Percentiles rank a stretch among this genome's conserved stretches.
Evolutionary conservation across 73 alveolate species (phyloP).

Genomic region (Stentor roeselii): DNA sequence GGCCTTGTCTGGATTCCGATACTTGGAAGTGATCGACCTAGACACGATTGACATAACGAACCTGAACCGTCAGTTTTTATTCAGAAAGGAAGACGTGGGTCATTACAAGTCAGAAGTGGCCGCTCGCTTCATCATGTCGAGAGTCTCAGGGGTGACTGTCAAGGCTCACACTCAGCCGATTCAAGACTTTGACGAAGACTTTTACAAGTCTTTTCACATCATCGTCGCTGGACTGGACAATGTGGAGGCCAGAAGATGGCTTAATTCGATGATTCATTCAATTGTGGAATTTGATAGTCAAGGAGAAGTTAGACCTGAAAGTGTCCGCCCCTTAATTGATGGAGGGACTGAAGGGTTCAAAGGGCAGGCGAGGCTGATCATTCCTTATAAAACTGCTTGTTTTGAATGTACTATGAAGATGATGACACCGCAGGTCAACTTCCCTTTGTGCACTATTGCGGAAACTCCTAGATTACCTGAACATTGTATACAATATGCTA

Average conservation of each 20-base stretch:
- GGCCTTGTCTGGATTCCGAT: conserved; percentile 69
- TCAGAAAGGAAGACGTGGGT: conserved; percentile 97
- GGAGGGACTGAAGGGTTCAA: conserved; percentile 99
- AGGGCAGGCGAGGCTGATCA: conserved; percentile 97
- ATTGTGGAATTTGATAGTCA: conserved; percentile 92
- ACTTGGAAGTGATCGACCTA: conserved; percentile 96
- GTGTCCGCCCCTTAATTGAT: conserved; percentile 92
- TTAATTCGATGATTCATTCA: conserved; percentile 90
- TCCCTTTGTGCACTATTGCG: conserved; percentile 99
- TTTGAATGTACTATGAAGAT: conserved; percentile 78
- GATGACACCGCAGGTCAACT: conserved; percentile 67
- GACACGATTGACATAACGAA: conserved; percentile 98
- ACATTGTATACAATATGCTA: conserved; percentile 95
- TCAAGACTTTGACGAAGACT: conserved; percentile 87
- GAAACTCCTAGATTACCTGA: conserved; percentile 99
- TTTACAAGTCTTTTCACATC: conserved; percentile 88
- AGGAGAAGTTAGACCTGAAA: conserved; percentile 61
- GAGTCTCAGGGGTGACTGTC: conserved; percentile 57
- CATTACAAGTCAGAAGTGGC: conserved; percentile 98
- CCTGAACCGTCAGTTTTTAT: conserved; percentile 97
- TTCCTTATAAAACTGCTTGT: conserved; percentile 87
- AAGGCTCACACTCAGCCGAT: conserved; percentile 80
- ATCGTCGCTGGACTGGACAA: conserved; percentile 99
- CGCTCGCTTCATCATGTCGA: conserved; percentile 83
- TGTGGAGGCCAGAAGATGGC: conserved; percentile 98